Evolutionary conservation across 2,329 filamentous ascomycete genomes (phyloP).

Genomic region (Ophiostoma quercus): DNA sequence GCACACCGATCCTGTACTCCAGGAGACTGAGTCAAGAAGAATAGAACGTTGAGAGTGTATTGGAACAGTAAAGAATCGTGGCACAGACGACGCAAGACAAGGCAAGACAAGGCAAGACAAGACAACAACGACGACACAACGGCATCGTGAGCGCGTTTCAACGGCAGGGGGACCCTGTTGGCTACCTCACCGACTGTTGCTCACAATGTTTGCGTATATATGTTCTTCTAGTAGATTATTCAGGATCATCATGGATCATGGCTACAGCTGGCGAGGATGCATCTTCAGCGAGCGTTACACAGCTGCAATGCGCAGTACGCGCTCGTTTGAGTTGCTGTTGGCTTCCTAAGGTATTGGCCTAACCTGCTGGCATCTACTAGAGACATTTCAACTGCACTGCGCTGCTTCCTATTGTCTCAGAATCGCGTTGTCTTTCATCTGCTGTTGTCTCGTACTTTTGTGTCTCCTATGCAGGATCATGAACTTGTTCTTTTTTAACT

Average conservation of each 20-base stretch:
- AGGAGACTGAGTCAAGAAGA: neutral
- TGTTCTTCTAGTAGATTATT: neutral
- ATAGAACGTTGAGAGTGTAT: too few relatives aligned
- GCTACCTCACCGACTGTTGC: neutral
- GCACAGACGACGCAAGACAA: neutral
- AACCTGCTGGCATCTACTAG: neutral
- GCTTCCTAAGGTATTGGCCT: neutral
- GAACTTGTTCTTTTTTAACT: neutral
- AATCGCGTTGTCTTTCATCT: neutral
- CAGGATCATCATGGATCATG: neutral
- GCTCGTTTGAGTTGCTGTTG: neutral
- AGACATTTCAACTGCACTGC: neutral
- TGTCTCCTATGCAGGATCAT: neutral
- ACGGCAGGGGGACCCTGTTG: neutral
- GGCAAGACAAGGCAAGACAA: neutral
- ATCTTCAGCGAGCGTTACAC: neutral
- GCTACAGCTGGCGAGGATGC: neutral
- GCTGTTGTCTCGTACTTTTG: neutral
- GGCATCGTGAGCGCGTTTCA: neutral
- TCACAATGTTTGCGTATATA: neutral
- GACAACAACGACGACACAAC: neutral
- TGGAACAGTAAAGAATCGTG: neutral
- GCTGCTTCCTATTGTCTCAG: neutral
- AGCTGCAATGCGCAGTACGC: neutral
- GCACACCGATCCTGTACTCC: slow-evolving; percentile 19